Evolutionary conservation across 1,284 basidiomycete genomes (phyloP).

Genomic region (Macrocystidia cucumis): DNA sequence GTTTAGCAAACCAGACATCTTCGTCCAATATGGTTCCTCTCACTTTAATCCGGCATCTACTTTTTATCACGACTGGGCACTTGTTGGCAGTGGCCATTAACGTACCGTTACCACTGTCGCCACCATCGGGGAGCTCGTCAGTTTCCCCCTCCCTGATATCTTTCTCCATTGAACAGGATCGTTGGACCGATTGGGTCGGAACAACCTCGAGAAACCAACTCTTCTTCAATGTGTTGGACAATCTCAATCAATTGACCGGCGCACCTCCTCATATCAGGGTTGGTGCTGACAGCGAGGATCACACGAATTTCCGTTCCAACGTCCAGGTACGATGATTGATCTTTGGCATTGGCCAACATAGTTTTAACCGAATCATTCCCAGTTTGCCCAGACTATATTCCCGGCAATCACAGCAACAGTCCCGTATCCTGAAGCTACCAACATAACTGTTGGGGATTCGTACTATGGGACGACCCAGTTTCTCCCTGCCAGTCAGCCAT

Average conservation of each 20-base stretch:
- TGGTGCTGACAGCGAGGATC: slow-evolving; percentile 58
- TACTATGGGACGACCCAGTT: slow-evolving; percentile 51
- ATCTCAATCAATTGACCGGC: slow-evolving; percentile 45
- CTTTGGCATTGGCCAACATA: not conserved
- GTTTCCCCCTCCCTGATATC: slow-evolving; percentile 43
- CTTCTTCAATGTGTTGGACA: slow-evolving; percentile 48
- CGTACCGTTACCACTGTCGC: slow-evolving; percentile 18
- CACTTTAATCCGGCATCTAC: no score
- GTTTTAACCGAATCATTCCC: not conserved
- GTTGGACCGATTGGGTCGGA: slow-evolving; percentile 60
- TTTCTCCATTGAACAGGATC: slow-evolving; percentile 64
- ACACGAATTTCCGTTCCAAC: slow-evolving; percentile 40
- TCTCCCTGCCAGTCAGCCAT: slow-evolving; percentile 36
- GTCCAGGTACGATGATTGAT: slow-evolving; percentile 25
- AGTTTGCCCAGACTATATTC: slow-evolving; percentile 13
- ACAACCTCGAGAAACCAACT: slow-evolving; percentile 41
- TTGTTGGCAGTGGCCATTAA: slow-evolving; percentile 14
- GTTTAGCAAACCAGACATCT: no score
- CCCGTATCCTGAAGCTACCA: slow-evolving; percentile 58
- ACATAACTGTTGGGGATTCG: slow-evolving; percentile 48
- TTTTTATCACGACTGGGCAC: no score
- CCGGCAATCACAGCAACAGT: slow-evolving; percentile 30
- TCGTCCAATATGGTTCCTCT: no score
- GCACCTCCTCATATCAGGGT: slow-evolving; percentile 52
- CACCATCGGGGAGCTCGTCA: slow-evolving; percentile 16